Base-by-base conservation (phyloP, 768 basidiomycete genomes). In the Exsudoporus frostii region DNA sequence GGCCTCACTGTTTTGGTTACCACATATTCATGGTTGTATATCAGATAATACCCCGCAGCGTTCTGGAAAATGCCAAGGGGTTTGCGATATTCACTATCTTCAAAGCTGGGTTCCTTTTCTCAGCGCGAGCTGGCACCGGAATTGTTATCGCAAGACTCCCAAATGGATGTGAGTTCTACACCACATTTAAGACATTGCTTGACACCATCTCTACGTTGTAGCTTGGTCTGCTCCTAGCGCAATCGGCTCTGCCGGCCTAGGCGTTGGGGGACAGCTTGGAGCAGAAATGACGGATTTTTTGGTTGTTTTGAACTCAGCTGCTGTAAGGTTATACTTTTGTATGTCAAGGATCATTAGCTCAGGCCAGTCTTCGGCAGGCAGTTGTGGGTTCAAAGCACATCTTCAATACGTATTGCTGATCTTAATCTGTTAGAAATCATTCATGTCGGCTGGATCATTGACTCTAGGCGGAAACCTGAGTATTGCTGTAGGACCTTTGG, bases 221-320 rank as follows among this genome's bases (percentile, higher is more conserved):
- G 89, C 82, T 34, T 99, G 95, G 95, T 92, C 90, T 33, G 85
- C 94, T 19, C 97, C 97, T 4, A 90, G 88, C 65, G 97, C 96
- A 3, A 96, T 99, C 41, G 95, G 94, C 24, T 86, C 91, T 4
- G 96, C 88, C 14, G 96, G 96, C 0, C 65, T 95, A 5, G 96
- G 96, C 0, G 74, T 95, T 5, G 97, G 96, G 19, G 83, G 87
- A 19, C 90, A 92, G 63, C 77, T 80, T 19, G 90, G 90, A 20
- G 88, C 88, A 43, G 89, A 92, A 68, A 82, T 96, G 75, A 96
- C 93, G 0, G 93, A 96, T 63, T 95, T 96, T 63, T 72, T 95
- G 54, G 79, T 97, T 52, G 87, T 98, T 29, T 77, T 98, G 25
- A 98, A 98, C 62, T 88, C 88, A 22, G 77, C 75, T 59, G 79